phyloP scores from a whole-genome alignment of 192 early-diverging fungal species.

The Spinellus fusiger region DNA sequence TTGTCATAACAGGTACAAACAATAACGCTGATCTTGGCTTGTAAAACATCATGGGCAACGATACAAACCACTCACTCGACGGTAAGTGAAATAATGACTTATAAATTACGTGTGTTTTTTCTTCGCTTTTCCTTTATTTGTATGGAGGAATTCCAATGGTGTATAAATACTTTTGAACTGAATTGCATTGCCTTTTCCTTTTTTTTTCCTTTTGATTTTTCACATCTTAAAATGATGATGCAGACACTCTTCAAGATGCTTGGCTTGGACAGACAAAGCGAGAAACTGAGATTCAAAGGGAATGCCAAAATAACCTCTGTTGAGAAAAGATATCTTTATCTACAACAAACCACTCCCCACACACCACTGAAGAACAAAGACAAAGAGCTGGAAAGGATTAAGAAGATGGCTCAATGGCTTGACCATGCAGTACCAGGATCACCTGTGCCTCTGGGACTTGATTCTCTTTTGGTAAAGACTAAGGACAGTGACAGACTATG shows the following conservation, averaged over 20 bases:
- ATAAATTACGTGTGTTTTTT: no score
- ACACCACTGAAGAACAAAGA: neutral
- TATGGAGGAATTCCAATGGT: no score
- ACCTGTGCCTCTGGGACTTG: constrained; percentile 21
- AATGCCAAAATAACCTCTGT: neutral
- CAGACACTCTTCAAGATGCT: neutral
- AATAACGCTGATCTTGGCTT: no score
- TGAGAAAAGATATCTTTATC: constrained; percentile 2
- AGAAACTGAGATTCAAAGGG: neutral
- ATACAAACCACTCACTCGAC: no score
- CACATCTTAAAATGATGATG: neutral
- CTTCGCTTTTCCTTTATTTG: no score
- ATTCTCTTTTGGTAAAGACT: constrained; percentile 12
- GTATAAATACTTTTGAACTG: no score
- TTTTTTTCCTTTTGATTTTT: neutral
- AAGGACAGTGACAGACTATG: neutral
- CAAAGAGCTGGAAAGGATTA: constrained; percentile 7
- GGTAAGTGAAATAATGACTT: no score
- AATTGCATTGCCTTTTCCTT: no score
- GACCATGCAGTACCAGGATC: constrained; percentile 22
- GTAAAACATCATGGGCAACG: no score
- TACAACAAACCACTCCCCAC: neutral
- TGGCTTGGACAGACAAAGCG: neutral
- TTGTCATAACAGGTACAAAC: no score
- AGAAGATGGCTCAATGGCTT: constrained; percentile 8